A percentile compares a stretch with the other conserved stretches of the same genome.
Evolutionary conservation across 1,284 basidiomycete genomes (phyloP).

Genomic region (Moesziomyces globuligerus): DNA sequence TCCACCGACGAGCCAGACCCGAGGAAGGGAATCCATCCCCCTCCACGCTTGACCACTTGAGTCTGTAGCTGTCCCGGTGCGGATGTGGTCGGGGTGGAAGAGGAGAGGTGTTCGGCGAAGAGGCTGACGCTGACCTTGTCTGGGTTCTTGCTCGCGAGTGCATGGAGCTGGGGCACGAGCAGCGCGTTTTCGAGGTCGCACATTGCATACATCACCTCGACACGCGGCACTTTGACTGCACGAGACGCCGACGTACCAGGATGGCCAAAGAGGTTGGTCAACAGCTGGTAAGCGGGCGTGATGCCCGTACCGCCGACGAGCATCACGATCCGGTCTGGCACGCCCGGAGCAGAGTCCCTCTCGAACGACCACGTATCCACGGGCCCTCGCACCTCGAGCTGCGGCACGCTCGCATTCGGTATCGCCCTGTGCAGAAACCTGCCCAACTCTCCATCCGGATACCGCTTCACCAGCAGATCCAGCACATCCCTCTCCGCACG

Average conservation of each 20-base stretch:
- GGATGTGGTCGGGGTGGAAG: neutral
- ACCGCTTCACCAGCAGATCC: conserved; percentile 49
- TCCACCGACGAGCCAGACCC: conserved; percentile 2
- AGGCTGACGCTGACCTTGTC: conserved; percentile 27
- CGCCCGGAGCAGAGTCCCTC: conserved; percentile 3
- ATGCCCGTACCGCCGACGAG: conserved; percentile 54
- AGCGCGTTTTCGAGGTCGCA: conserved; percentile 18
- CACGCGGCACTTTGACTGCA: conserved; percentile 3
- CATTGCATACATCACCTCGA: conserved; percentile 46
- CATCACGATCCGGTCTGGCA: conserved; percentile 38
- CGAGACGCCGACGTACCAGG: neutral
- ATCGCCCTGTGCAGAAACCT: conserved; percentile 37
- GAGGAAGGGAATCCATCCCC: conserved; percentile 17
- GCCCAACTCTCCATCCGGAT: conserved; percentile 51
- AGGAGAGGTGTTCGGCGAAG: conserved; percentile 23
- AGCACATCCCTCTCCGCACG: conserved; percentile 8
- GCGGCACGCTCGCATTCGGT: conserved; percentile 11
- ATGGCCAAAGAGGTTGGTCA: conserved; percentile 37
- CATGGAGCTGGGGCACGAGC: conserved; percentile 40
- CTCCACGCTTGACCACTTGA: neutral
- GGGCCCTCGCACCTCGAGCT: conserved; percentile 48
- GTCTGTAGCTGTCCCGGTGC: neutral
- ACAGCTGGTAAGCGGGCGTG: conserved; percentile 53
- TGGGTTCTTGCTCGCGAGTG: conserved; percentile 10
- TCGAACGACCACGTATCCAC: conserved; percentile 47